These are phyloP conservation scores for Daldinia caldariorum DNA, from an alignment of 495 filamentous ascomycete genomes.

Conservation along the genomic window DNA sequence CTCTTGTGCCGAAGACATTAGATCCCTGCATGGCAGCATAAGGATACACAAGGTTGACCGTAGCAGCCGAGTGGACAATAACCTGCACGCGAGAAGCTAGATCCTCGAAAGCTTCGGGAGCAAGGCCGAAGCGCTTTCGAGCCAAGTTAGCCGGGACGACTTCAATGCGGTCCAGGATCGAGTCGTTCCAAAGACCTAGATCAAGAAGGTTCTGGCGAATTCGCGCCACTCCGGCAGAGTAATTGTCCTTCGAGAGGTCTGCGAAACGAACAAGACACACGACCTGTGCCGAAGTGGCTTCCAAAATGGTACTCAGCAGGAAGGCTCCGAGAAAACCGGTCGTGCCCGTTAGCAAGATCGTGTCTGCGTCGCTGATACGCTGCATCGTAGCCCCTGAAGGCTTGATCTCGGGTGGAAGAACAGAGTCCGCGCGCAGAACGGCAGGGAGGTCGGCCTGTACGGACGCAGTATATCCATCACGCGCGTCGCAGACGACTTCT, in stretches of 20 bases:
- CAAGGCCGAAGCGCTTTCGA: conserved; percentile 66
- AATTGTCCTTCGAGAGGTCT: conserved; percentile 64
- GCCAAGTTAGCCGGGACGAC: conserved; percentile 72
- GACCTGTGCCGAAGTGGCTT: conserved; percentile 68
- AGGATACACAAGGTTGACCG: conserved; percentile 74
- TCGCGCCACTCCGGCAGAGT: conserved; percentile 63
- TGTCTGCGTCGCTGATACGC: conserved; percentile 66
- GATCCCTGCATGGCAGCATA: conserved; percentile 68
- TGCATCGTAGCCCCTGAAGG: conserved; percentile 58
- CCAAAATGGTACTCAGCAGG: conserved; percentile 51
- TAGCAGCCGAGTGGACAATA: conserved; percentile 72
- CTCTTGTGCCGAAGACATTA: conserved; percentile 69
- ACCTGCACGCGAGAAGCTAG: conserved; percentile 67
- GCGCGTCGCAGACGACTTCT: conserved; percentile 64
- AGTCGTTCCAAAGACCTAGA: conserved; percentile 71
- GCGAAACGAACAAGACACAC: conserved; percentile 73
- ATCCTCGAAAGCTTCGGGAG: conserved; percentile 64
- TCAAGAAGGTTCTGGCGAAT: conserved; percentile 71
- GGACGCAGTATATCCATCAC: conserved; percentile 72
- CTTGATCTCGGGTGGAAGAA: conserved; percentile 67
- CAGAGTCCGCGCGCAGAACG: conserved; percentile 66
- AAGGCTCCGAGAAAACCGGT: conserved; percentile 57
- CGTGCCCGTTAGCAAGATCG: conserved; percentile 55
- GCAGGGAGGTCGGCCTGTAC: conserved; percentile 72
- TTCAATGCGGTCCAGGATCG: conserved; percentile 73